Percentiles rank a stretch among this genome's conserved stretches.
Evolutionary conservation across 2,329 filamentous ascomycete species (phyloP).

Genomic region (Chalaropsis ovoidea): DNA sequence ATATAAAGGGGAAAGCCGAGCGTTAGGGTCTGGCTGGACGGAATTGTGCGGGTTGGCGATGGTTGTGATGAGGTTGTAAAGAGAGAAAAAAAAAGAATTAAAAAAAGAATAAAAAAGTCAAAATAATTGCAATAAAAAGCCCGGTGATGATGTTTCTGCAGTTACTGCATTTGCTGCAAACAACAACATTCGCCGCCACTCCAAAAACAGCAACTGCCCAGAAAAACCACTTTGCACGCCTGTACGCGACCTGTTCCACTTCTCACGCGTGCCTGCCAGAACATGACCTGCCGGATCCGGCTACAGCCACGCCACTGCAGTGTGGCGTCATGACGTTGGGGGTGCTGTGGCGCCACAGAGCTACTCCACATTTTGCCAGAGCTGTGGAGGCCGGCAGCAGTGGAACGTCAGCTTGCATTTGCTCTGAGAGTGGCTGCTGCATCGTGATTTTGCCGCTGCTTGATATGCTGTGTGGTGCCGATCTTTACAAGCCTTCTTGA

Average conservation of each 20-base stretch:
- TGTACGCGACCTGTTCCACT: constrained; percentile 7
- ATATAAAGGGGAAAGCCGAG: background rate
- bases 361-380: background rate
- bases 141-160: background rate
- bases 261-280: background rate
- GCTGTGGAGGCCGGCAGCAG: background rate
- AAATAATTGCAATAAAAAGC: background rate
- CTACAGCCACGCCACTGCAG: background rate
- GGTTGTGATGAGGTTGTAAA: background rate
- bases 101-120: background rate
- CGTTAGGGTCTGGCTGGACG: background rate
- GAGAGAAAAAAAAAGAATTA: background rate
- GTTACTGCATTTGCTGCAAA: background rate
- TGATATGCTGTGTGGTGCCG: too few relatives aligned
- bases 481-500: too few relatives aligned
- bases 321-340: constrained; percentile 2
- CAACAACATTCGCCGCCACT: background rate
- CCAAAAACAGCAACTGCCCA: background rate
- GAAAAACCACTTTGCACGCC: constrained; percentile 22
- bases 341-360: background rate
- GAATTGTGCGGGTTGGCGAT: background rate
- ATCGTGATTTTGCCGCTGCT: too few relatives aligned
- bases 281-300: background rate
- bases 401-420: too few relatives aligned
- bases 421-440: too few relatives aligned